Evolutionary conservation across 345 rosid species (phyloP).

Genomic region (Gossypium turneri): DNA sequence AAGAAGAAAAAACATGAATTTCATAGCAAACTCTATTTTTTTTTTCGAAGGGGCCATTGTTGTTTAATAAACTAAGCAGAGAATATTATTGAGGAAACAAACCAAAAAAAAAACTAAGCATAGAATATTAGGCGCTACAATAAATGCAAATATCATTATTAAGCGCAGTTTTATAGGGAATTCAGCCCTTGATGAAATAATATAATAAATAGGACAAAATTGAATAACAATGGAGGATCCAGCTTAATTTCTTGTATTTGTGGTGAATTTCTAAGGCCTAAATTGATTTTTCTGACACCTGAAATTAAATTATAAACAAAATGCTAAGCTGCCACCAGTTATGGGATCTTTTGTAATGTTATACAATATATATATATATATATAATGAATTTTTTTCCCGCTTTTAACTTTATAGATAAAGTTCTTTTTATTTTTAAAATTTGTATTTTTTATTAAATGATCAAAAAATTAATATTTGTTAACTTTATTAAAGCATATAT

Average conservation of each 20-base stretch:
- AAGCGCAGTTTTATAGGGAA: neutral
- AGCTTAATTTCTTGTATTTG: neutral
- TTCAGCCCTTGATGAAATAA: neutral
- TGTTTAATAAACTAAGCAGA: neutral
- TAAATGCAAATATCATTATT: neutral
- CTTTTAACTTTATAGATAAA: too few species aligned
- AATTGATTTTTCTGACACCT: neutral
- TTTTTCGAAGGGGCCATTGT: neutral
- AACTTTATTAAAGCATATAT: too few species aligned
- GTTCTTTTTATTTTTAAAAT: too few species aligned
- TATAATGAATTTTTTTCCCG: too few species aligned
- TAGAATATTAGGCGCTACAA: neutral
- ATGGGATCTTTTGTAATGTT: neutral
- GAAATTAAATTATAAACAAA: constrained; percentile 1
- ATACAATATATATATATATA: neutral
- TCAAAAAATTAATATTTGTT: too few species aligned
- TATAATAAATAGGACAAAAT: neutral
- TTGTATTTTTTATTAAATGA: too few species aligned
- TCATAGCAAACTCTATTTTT: neutral
- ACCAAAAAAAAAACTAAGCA: too few species aligned
- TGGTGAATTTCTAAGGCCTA: neutral
- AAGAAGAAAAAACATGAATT: neutral
- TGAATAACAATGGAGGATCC: neutral
- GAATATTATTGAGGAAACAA: too few species aligned
- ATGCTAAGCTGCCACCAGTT: neutral